Base-by-base conservation (phyloP, 192 early-diverging fungal species). In the Pilobolus umbonatus region DNA sequence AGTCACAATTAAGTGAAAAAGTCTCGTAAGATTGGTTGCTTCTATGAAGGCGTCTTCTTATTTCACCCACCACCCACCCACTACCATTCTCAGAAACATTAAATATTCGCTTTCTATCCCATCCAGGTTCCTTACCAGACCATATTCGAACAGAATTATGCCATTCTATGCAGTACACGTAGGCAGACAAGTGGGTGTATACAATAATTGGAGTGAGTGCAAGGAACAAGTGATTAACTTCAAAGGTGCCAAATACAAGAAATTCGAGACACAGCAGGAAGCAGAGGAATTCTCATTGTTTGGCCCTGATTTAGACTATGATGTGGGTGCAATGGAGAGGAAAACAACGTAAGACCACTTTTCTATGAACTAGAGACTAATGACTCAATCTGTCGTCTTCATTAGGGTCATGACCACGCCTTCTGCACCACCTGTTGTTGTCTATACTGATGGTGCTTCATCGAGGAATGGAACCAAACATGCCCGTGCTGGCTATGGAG, bases 401-500 rank as follows among this genome's bases (percentile, higher is more conserved):
- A 30, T 21, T 12, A 52, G 6, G n/a, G 28, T 6, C 14, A 52
- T 31, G 50, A 19, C 1, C 29, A 10, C 15, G 30, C 19, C 26
- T 14, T 38, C 10, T 12, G 4, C 2, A 8, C 15, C 39, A 12
- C 19, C 12, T 42, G 19, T 15, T 42, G 67, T 77, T 0, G 76
- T 89, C 9, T 93, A 91, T 71, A 95, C 92, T 0, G 93, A 97
- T 55, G 94, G 94, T 30, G 81, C 84, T 40, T 80, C 89, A 58
- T 50, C 73, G 14, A 62, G 69, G 7, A 98, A 98, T 75, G 94
- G 94, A 14, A 58, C 45, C 19, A 1, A 17, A 8, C 55, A 61
- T 3, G 91, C 89, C 4, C 60, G 67, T 5, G 95, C 90, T 28
- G 95, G 95, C 17, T 64, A 90, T 19, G 95, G 95, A 7, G 90